These are phyloP conservation scores for Boletus reticuloceps DNA, from an alignment of 768 basidiomycete genomes.

Conservation along the genomic window DNA sequence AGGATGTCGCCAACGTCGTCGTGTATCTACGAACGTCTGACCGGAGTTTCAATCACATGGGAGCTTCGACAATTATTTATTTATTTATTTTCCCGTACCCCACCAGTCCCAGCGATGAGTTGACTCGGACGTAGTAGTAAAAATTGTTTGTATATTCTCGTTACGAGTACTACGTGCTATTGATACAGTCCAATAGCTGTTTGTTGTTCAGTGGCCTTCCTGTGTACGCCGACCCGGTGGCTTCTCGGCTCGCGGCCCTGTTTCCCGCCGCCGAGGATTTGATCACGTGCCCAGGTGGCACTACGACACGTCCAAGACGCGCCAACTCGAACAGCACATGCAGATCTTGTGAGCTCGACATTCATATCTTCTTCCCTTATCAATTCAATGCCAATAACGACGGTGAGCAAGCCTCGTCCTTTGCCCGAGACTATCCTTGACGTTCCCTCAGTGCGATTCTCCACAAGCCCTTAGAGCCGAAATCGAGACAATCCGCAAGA, in stretches of 20 bases:
- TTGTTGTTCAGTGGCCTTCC: no score
- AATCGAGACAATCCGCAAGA: conserved; percentile 42
- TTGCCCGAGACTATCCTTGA: background rate
- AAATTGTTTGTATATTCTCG: no score
- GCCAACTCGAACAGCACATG: background rate
- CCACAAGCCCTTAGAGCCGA: conserved; percentile 34
- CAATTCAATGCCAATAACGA: conserved; percentile 30
- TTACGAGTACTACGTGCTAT: no score
- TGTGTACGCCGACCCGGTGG: no score
- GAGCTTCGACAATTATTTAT: no score
- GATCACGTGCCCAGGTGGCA: conserved; percentile 26
- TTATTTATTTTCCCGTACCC: no score
- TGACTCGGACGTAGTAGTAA: no score
- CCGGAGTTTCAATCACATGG: conserved; percentile 24
- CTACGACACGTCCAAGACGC: conserved; percentile 21
- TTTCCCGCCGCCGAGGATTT: no score
- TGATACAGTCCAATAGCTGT: no score
- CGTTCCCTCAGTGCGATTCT: conserved; percentile 30
- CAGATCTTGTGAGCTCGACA: conserved; percentile 15
- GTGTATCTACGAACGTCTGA: background rate
- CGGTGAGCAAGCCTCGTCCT: conserved; percentile 1
- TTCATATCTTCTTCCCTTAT: background rate
- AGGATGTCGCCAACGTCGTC: conserved; percentile 16
- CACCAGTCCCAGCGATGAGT: no score
- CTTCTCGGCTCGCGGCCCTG: no score